Conservation (phyloP, 129 eudicot species). For the Chrysanthemum makinoi region DNA sequence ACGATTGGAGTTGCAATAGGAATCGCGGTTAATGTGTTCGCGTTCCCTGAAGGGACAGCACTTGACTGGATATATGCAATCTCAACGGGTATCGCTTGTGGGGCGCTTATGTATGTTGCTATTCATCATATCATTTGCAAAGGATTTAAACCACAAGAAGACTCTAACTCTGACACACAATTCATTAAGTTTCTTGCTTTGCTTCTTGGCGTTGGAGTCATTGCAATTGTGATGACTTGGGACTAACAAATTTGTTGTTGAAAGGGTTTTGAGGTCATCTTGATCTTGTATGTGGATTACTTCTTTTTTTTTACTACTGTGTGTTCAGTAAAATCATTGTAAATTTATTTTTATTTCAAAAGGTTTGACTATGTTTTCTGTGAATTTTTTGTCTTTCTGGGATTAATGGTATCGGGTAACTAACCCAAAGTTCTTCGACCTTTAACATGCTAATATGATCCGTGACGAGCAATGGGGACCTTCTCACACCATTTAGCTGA, state of each 20-base stretch:
- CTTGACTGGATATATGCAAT: slow-evolving; percentile 90
- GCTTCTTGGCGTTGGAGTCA: slow-evolving; percentile 65
- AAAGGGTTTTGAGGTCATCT: neutral
- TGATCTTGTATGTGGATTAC: slow-evolving; percentile 13
- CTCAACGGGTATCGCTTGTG: slow-evolving; percentile 72
- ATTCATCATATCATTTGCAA: slow-evolving; percentile 72
- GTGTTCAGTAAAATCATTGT: too few relatives aligned
- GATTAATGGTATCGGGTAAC: too few relatives aligned
- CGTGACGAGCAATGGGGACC: too few relatives aligned
- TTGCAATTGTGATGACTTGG: slow-evolving; percentile 89
- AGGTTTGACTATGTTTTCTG: too few relatives aligned
- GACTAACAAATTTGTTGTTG: slow-evolving; percentile 22
- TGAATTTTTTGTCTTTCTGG: too few relatives aligned
- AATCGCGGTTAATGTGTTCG: slow-evolving; percentile 46
- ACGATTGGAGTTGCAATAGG: slow-evolving; percentile 84
- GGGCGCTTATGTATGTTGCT: slow-evolving; percentile 77
- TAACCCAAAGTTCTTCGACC: too few relatives aligned
- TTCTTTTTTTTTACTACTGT: too few relatives aligned
- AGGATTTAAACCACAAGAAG: slow-evolving; percentile 61
- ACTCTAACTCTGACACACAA: slow-evolving; percentile 58
- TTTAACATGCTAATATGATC: too few relatives aligned
- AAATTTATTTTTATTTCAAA: too few relatives aligned
- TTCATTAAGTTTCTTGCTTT: slow-evolving; percentile 75
- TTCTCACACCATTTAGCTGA: too few relatives aligned
- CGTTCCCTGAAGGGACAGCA: slow-evolving; percentile 51